Evolutionary conservation across 306 rosid species (phyloP).

Genomic region (cucumber (Cucumis sativus)): Cucumber_9930_V3 NC_026660.2:24776501-24777000

Average conservation of each 20-base stretch:
- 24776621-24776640: conserved; percentile 48
- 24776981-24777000: conserved; percentile 41
- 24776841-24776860: neutral
- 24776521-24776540: conserved; percentile 14
- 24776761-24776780: neutral
- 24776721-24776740: neutral
- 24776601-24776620: conserved; percentile 41
- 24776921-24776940: neutral
- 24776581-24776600: conserved; percentile 27
- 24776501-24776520: conserved; percentile 35
- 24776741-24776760: neutral
- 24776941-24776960: neutral
- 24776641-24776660: conserved; percentile 45
- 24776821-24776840: neutral
- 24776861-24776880: neutral
- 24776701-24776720: conserved; percentile 12
- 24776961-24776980: neutral
- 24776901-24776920: neutral
- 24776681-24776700: conserved; percentile 49
- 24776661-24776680: conserved; percentile 56
- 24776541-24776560: neutral
- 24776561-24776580: neutral
- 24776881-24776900: neutral
- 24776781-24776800: neutral
- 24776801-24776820: neutral